Percentiles rank a stretch among this genome's conserved stretches.
Conservation (phyloP, 345 rosid genomes). For the Carallia pectinifolia region DNA sequence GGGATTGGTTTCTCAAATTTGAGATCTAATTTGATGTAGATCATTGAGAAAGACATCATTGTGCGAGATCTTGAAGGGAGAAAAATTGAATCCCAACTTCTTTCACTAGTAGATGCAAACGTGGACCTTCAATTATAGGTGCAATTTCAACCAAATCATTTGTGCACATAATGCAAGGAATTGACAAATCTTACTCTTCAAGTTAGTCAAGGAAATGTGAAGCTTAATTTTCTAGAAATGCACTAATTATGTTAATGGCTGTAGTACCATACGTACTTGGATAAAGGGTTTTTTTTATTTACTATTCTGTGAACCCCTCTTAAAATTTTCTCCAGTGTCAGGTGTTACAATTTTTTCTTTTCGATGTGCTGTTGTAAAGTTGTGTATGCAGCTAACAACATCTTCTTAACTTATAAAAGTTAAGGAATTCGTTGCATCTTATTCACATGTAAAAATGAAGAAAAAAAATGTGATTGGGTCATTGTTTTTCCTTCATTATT, state of each 20-base stretch:
- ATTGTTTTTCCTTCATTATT: no score
- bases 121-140: conserved; percentile 43
- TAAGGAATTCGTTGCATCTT: conserved; percentile 45
- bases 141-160: conserved; percentile 49
- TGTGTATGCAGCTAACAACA: conserved; percentile 24
- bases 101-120: conserved; percentile 68
- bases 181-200: conserved; percentile 44
- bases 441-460: no score
- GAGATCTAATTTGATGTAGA: conserved; percentile 45
- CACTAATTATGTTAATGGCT: conserved; percentile 50
- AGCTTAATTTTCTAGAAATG: conserved; percentile 53
- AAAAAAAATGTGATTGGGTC: no score
- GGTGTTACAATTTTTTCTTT: neutral
- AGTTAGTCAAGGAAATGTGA: conserved; percentile 69
- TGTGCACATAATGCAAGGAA: conserved; percentile 39
- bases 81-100: conserved; percentile 74
- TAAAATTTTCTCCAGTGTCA: conserved; percentile 5
- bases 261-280: conserved; percentile 51
- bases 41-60: conserved; percentile 48
- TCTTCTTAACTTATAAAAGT: conserved; percentile 45
- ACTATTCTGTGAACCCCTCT: neutral
- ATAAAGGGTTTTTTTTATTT: neutral
- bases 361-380: neutral
- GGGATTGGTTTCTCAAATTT: neutral
- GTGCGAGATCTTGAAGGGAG: conserved; percentile 80